A percentile compares a stretch with the other conserved stretches of the same genome.
Conservation (phyloP, 768 basidiomycete species). For the Podaxis mareebaensis region DNA sequence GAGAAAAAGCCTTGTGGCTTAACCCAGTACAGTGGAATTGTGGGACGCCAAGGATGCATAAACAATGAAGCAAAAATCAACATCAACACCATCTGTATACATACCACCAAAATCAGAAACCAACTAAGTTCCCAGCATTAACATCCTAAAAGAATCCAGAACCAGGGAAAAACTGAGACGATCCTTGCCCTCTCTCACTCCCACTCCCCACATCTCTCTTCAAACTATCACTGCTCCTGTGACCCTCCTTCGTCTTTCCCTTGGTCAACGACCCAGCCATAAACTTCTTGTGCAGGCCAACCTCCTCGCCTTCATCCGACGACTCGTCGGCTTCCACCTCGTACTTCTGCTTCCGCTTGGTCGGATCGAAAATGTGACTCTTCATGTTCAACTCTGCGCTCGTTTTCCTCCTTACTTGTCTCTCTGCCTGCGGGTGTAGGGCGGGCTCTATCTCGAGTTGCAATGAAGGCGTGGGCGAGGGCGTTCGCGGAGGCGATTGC, state of each 20-base stretch:
- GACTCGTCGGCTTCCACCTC: slow-evolving; percentile 17
- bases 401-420: slow-evolving; percentile 31
- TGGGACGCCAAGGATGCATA: not conserved
- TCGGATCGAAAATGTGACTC: slow-evolving; percentile 33
- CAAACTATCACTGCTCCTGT: slow-evolving; percentile 5
- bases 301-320: slow-evolving; percentile 17
- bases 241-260: slow-evolving; percentile 7
- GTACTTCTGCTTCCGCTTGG: slow-evolving; percentile 19
- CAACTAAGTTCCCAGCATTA: not conserved
- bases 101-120: too few relatives aligned
- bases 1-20: not conserved
- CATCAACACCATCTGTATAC: not conserved
- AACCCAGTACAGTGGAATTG: too few relatives aligned
- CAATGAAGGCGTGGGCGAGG: slow-evolving; percentile 18
- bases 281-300: slow-evolving; percentile 16
- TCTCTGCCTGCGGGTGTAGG: not conserved
- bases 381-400: slow-evolving; percentile 46
- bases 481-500: slow-evolving; percentile 13
- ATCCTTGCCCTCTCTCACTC: slow-evolving; percentile 24
- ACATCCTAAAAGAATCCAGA: slow-evolving; percentile 33
- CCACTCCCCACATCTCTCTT: slow-evolving; percentile 6
- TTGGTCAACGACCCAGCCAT: slow-evolving; percentile 9
- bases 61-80: not conserved
- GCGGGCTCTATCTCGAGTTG: slow-evolving; percentile 12
- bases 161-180: slow-evolving; percentile 38